Evolutionary conservation across 2,329 filamentous ascomycete species (phyloP).

Genomic region (Grosmannia serpens): DNA sequence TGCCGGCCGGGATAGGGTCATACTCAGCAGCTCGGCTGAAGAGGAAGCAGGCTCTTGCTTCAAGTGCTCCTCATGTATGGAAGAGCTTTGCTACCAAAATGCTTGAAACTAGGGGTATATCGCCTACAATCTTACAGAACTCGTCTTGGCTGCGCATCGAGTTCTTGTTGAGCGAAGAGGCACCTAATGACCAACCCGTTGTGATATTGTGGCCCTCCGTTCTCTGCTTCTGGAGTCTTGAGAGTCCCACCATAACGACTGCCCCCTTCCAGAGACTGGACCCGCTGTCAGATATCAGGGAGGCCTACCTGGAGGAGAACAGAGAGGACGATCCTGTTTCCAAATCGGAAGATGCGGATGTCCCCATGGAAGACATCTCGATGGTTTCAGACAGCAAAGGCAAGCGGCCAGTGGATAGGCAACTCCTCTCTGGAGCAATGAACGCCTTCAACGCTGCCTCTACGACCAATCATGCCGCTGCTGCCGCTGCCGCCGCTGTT

Average conservation of each 20-base stretch:
- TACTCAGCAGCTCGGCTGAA: neutral
- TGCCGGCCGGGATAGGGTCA: neutral
- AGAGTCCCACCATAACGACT: neutral
- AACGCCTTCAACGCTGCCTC: constrained; percentile 22
- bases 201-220: constrained; percentile 42
- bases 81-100: constrained; percentile 35
- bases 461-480: constrained; percentile 17
- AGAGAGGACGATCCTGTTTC: constrained; percentile 3
- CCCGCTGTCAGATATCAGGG: constrained; percentile 7
- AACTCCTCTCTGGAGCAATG: neutral
- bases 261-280: constrained; percentile 9
- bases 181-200: constrained; percentile 29
- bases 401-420: neutral
- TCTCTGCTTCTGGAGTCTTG: constrained; percentile 37
- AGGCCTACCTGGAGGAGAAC: constrained; percentile 7
- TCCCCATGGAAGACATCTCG: constrained; percentile 8
- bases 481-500: constrained; percentile 15
- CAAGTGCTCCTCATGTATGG: constrained; percentile 9
- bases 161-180: constrained; percentile 25
- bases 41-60: neutral
- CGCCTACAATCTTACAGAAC: constrained; percentile 28
- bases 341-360: constrained; percentile 1
- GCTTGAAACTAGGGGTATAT: constrained; percentile 38
- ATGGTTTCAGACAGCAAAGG: neutral
- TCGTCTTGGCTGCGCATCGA: constrained; percentile 38